Conservation (phyloP, 2,329 filamentous ascomycete genomes). For the Xylariaceae sp. region DNA sequence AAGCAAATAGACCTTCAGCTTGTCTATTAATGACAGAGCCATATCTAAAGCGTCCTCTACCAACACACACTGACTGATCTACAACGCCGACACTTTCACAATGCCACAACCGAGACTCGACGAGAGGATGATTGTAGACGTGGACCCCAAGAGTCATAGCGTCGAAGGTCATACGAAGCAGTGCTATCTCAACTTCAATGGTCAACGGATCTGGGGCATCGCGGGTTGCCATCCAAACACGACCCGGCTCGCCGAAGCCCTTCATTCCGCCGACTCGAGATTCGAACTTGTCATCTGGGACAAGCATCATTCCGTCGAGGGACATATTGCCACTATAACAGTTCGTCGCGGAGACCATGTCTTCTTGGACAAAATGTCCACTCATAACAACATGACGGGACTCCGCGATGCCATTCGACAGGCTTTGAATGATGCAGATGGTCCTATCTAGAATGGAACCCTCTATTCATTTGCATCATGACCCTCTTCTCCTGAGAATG, state of each 20-base stretch:
- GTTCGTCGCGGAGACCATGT: not conserved
- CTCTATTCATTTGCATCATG: too few species aligned
- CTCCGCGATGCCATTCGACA: not conserved
- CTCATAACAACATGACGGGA: conserved; percentile 3
- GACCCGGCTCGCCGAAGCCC: not conserved
- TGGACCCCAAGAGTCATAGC: too few species aligned
- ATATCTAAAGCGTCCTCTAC: too few species aligned
- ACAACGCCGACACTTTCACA: too few species aligned
- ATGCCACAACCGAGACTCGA: too few species aligned
- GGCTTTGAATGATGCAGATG: too few species aligned
- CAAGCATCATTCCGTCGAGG: not conserved
- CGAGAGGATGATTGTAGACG: too few species aligned
- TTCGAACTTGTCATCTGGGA: not conserved
- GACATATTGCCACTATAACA: not conserved
- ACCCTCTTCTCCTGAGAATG: too few species aligned
- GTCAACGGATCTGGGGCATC: not conserved
- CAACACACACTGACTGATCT: too few species aligned
- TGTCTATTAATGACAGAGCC: too few species aligned
- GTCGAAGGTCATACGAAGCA: not conserved
- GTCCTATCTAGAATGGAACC: too few species aligned
- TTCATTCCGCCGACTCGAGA: not conserved
- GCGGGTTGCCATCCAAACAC: not conserved
- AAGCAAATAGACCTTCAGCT: too few species aligned
- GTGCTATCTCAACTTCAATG: conserved; percentile 2
- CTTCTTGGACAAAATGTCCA: conserved; percentile 1